Base-by-base conservation (phyloP, 1,139 yeast species). In the Lodderomyces pseudojiufengensis region DNA sequence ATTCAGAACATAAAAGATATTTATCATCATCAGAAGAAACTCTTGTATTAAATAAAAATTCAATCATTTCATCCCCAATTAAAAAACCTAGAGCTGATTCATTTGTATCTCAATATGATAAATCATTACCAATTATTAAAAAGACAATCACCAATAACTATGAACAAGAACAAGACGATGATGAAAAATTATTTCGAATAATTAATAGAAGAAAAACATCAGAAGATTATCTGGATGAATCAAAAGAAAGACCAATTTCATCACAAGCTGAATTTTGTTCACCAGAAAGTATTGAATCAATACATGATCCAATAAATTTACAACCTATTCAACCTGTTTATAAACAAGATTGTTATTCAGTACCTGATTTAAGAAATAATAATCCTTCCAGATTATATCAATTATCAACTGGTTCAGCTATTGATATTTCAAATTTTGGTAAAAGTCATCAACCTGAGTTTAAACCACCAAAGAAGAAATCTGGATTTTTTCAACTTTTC, bases 391-490 rank as follows among this genome's bases (percentile, higher is more conserved):
- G 31, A 33, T 31, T 63, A 13, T 64, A 57, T 41, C 52, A 55
- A 36, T 48, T 61, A 32, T 49, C 65, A n/a, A 48, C 61, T 31
- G 71, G 72, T 2, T 68, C 74, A 15, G 65, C 63, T 7, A 50
- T 70, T 35, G 72, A 69, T 49, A 56, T 70, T 31, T 45, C 59
- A 13, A 65, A 65, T 40, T 70, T 70, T 48, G 76, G 76, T n/a
- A 58, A 59, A 38, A 52, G 44, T 36, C 52, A 67, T 46, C 59
- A 59, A 38, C 76, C 76, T n/a, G 57, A 70, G 0, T 69, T 47
- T 32, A n/a, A 28, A 31, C 11, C 27, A 39, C 37, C 5, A 18
- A 18, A 18, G 20, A 18, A 18, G n/a, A n/a, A 18, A 18, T 18
- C 20, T 5, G 5, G 6, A 18, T 18, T 18, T 7, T 18, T 18